Conservation (phyloP, 2,329 filamentous ascomycete genomes). For the Chaetomiaceae sp. region DNA sequence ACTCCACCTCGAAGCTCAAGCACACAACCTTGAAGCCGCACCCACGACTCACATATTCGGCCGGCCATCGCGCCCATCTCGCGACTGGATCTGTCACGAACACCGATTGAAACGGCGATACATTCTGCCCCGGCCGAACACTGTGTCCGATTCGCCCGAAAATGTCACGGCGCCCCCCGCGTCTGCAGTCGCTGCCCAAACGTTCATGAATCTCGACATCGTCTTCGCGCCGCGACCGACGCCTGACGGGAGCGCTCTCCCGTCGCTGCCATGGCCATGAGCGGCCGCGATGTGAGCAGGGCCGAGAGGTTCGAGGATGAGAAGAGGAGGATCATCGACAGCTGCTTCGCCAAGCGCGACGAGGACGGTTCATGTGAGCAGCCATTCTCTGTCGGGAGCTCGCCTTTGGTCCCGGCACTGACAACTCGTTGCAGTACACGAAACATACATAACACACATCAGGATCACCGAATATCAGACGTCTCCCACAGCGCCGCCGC, state of each 20-base stretch:
- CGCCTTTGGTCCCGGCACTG: conserved; percentile 12
- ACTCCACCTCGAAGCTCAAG: background rate
- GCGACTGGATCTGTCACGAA: background rate
- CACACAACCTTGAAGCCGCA: background rate
- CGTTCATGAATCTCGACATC: conserved; percentile 29
- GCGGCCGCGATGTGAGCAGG: conserved; percentile 37
- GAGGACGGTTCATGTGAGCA: conserved; percentile 74
- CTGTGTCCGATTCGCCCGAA: background rate
- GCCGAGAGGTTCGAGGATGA: conserved; percentile 96
- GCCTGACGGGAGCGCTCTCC: conserved; percentile 21
- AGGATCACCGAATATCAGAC: conserved; percentile 81
- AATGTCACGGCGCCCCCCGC: conserved; percentile 13
- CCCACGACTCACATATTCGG: conserved; percentile 2
- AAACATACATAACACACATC: conserved; percentile 98
- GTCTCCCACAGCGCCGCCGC: conserved; percentile 78
- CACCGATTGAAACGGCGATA: background rate
- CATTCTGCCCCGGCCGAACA: background rate
- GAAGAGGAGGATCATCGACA: conserved; percentile 89
- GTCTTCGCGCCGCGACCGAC: background rate
- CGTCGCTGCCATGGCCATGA: conserved; percentile 30
- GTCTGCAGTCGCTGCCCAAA: conserved; percentile 25
- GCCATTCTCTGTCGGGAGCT: background rate
- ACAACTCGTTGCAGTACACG: conserved; percentile 53
- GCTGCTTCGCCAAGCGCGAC: conserved; percentile 89
- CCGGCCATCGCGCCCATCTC: background rate